Evolutionary conservation across 108 stramenopile species (phyloP).

Genomic region (Nitzschia sp.): DNA sequence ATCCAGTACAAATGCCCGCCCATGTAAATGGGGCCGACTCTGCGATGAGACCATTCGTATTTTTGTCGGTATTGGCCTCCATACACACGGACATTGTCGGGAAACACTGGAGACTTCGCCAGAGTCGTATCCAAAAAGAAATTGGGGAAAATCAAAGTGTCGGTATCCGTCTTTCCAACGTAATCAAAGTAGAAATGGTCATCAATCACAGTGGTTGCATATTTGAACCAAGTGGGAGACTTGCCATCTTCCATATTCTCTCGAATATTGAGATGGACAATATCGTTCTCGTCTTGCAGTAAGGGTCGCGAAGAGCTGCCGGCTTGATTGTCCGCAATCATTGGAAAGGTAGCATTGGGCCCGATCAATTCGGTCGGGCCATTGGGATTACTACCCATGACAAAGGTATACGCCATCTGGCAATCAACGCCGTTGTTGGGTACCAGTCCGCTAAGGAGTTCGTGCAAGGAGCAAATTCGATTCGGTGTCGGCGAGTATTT

Average conservation of each 20-base stretch:
- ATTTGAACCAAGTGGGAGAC: conserved; percentile 31
- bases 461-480: conserved; percentile 18
- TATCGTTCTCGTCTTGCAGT: conserved; percentile 14
- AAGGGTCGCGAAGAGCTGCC: neutral
- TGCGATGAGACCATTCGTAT: neutral
- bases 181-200: conserved; percentile 26
- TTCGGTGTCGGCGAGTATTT: conserved; percentile 2
- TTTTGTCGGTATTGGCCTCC: neutral
- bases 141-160: conserved; percentile 12
- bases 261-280: conserved; percentile 13
- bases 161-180: conserved; percentile 20
- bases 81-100: conserved; percentile 20
- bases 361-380: conserved; percentile 10
- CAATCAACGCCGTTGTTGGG: conserved; percentile 1
- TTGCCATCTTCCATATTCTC: conserved; percentile 28
- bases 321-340: neutral
- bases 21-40: conserved; percentile 17
- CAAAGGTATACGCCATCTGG: conserved; percentile 21
- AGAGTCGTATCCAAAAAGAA: conserved; percentile 14
- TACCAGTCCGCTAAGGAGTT: neutral
- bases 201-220: conserved; percentile 11
- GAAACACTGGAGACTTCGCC: conserved; percentile 8
- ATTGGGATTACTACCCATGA: conserved; percentile 6
- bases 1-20: conserved; percentile 18
- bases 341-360: neutral